Percentiles rank a stretch among this genome's conserved stretches.
Evolutionary conservation across 306 rosid species (phyloP).

Genomic region (Prunus padus): DNA sequence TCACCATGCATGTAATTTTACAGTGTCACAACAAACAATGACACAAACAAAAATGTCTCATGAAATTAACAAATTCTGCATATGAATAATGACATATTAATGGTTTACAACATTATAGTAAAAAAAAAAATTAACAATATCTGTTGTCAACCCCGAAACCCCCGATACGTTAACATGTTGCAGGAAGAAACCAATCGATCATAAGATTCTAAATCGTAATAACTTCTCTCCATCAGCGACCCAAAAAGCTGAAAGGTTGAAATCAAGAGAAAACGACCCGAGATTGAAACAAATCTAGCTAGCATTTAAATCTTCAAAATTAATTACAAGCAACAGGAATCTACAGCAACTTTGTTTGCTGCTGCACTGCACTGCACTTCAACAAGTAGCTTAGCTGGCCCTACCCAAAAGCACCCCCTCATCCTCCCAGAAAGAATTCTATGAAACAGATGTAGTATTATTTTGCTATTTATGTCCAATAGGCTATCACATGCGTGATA

Average conservation of each 20-base stretch:
- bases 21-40: not conserved
- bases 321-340: not conserved
- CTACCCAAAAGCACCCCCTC: not conserved
- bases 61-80: not conserved
- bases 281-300: not conserved
- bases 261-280: not conserved
- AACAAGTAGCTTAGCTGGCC: not conserved
- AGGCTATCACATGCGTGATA: no score
- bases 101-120: not conserved
- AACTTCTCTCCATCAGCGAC: not conserved
- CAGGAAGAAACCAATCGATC: not conserved
- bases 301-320: not conserved
- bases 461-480: no score
- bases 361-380: not conserved
- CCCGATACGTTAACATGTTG: not conserved
- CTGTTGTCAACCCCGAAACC: not conserved
- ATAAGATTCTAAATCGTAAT: not conserved
- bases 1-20: no score
- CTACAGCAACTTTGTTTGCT: not conserved
- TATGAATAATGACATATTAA: no score
- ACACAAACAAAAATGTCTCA: not conserved
- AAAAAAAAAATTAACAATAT: not conserved
- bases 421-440: no score
- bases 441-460: accelerated
- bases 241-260: not conserved